Evolutionary conservation across 1,284 basidiomycete species (phyloP), one percentile per base, ranked within the genome.

Genomic region (Psilocybe mexicana): DNA sequence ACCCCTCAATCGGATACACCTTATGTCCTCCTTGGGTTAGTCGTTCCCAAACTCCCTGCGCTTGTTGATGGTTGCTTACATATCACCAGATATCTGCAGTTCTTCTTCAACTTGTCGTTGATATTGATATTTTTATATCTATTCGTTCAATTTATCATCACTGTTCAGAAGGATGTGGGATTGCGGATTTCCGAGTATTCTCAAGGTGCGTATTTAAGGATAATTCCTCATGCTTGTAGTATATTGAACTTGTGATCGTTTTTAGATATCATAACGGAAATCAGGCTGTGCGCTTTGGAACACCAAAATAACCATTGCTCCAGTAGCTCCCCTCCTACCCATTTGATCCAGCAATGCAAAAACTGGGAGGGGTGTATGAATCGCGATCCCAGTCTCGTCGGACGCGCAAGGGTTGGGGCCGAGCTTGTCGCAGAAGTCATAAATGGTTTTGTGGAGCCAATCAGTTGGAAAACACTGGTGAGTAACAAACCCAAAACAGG

Each of bases 301-400:
- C 92, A 89, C 78, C 86, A 87, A 69, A 84, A 86, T 57, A 96
- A 96, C 72, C 79, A 88, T n/a, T 97, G 94, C 71, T 86, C 82
- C n/a, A 68, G 55, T 69, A 11, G 84, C 79, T 65, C 81, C 88
- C 18, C 83, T 95, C 6, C 95, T 11, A 40, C 95, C 18, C 92
- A 90, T 6, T 91, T 96, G 90, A 81, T 85, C 49, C 81, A 84
- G 42, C 88, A 91, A 70, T 98, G 95, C 72, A 81, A 82, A 47
- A 82, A 82, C 55, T 98, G 96, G 96, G 92, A 96, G 68, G 86
- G 86, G n/a, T 99, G 96, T 72, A 97, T 98, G 92, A 88, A 90
- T 71, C 90, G 93, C 56, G 94, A 98, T 76, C 94, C 94, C 45
- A 88, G 88, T 26, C 88, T 90, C 38, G 86, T 97, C 24, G 94